Conservation (phyloP, 768 basidiomycete species). For the Saitozyma podzolica region DNA sequence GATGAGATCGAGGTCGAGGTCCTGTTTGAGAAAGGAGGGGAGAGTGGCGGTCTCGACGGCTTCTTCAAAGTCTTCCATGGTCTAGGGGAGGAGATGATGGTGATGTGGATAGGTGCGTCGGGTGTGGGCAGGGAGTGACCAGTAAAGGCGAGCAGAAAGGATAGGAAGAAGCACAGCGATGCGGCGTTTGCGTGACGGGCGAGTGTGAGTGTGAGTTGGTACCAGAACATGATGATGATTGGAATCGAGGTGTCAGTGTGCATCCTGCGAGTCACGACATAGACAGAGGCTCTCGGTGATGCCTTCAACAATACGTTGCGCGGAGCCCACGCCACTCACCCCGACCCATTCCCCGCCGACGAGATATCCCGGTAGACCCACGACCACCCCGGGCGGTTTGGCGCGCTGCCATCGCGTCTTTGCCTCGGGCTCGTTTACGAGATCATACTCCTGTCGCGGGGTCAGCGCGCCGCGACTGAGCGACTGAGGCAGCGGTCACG, state of each 20-base stretch:
- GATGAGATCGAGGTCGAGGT: slow-evolving; percentile 22
- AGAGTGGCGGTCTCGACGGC: slow-evolving; percentile 40
- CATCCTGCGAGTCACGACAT: neutral
- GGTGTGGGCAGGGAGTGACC: too few relatives aligned
- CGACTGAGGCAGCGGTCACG: neutral
- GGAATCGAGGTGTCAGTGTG: neutral
- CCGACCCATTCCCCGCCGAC: slow-evolving; percentile 50
- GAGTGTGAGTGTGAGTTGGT: too few relatives aligned
- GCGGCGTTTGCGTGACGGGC: too few relatives aligned
- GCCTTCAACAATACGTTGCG: too few relatives aligned
- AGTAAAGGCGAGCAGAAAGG: neutral
- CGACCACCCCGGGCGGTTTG: slow-evolving; percentile 37
- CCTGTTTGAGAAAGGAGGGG: slow-evolving; percentile 39
- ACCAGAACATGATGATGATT: too few relatives aligned
- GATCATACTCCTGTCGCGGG: slow-evolving; percentile 31
- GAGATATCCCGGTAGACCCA: slow-evolving; percentile 45
- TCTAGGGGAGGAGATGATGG: slow-evolving; percentile 13
- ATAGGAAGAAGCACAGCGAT: too few relatives aligned
- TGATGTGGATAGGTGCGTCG: too few relatives aligned
- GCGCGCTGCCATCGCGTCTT: slow-evolving; percentile 47
- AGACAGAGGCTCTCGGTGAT: neutral
- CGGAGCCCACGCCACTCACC: slow-evolving; percentile 20
- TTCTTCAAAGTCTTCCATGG: slow-evolving; percentile 49
- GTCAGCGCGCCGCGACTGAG: neutral
- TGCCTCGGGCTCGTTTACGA: slow-evolving; percentile 42